Evolutionary conservation across 352 stramenopile genomes (phyloP), one percentile per base, ranked within the genome.

Genomic region (Pythium dissimile): DNA sequence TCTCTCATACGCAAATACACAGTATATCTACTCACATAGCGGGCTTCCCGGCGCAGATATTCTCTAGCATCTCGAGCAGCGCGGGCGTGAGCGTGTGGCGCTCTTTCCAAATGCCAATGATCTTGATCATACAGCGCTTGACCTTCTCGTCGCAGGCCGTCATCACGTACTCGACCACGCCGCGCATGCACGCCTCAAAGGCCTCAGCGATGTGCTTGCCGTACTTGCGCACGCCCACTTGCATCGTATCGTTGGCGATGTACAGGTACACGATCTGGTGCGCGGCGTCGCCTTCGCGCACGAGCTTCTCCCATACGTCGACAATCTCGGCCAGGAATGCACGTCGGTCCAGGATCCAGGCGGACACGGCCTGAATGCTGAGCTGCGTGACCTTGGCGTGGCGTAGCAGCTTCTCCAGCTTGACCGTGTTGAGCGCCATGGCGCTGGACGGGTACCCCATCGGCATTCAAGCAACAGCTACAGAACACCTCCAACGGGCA

Each of bases 191-290:
- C 1, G 62, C 52, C 46, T 88, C 76, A 48, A 91, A 94, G 4
- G 70, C 58, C 15, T 81, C 69, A 10, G 81, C 67, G 27, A 92
- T 80, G 38, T 86, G 64, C 21, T 83, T 82, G 35, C 84, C 84
- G 56, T 81, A 90, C 67, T 87, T 88, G 71, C 84, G 84, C 55
- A 79, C 80, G 48, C 84, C 84, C 20, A 90, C 79, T 55, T 94
- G 84, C 78, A 94, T 91, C 11, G 79, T 78, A 58, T 94, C 84
- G 60, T 94, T 94, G 39, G 84, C 84, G 32, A 94, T 75, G 66
- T 94, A 94, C 1, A 94, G 59, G 37, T 81, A 82, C 52, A 90
- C 82, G 69, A 94, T 85, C 72, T 94, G 82, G 60, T 92, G 77
- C 28, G 72, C 66, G 11, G 84, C 62, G 12, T 85, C 68, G 39